Evolutionary conservation across 1,284 basidiomycete genomes (phyloP), one percentile per base, ranked within the genome.

Genomic region (Hortiboletus rubellus): DNA sequence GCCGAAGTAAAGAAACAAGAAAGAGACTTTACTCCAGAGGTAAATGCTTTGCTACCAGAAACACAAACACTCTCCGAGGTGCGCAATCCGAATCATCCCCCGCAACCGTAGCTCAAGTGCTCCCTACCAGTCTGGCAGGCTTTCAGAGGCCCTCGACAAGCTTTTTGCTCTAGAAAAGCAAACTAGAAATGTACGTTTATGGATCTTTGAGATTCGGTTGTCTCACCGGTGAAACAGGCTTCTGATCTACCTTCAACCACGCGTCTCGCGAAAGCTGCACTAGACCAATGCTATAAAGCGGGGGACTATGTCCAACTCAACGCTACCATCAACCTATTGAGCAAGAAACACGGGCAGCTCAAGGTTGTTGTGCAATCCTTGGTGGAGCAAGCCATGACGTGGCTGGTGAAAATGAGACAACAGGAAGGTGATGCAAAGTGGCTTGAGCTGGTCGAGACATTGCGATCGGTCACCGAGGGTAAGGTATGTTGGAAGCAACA

Each of bases 321-420:
- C 71, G 77, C 82, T 8, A 89, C 85, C 61, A 82, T 97, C 56
- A 83, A 80, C 27, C 60, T 86, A 17, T 78, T 98, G 62, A 89
- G 88, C 74, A 98, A 97, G 82, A 99, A 98, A 73, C 97, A 99
- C 75, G 97, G 97, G 0, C 97, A 99, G 72, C 79, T 99, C 60
- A 97, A 98, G 72, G 91, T 85, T 60, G 91, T 89, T 0, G 88
- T 95, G 27, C 92, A 96, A 66, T 84, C 87, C 17, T 91, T 99
- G 76, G 95, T 98, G 10, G 94, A 98, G 68, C 84, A 86, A 63
- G 82, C 85, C 2, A 91, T 95, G 76, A 79, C 76, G 8, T 96
- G 90, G 85, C 76, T 97, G 50, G 85, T 89, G 9, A 86, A 88
- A 48, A 80, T 95, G 58, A 84, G 86, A 67, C 73, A 82, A 65